These are phyloP conservation scores for Fonsecaea multimorphosa DNA, from an alignment of 2,329 filamentous ascomycete genomes.

Conservation along the genomic window DNA sequence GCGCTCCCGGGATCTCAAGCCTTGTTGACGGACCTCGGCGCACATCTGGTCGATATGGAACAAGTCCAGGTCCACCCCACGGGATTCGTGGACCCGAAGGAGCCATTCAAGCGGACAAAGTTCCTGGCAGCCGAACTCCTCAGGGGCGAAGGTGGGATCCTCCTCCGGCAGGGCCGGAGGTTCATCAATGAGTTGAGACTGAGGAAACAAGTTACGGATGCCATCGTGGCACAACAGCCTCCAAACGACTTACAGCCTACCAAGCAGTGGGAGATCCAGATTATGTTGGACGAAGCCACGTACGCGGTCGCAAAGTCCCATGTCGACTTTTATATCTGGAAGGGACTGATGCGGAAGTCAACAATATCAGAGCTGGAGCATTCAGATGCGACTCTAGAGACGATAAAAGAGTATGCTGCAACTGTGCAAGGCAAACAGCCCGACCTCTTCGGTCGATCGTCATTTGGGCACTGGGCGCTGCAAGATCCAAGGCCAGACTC, in stretches of 20 bases:
- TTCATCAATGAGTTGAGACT: slow-evolving; percentile 70
- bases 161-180: slow-evolving; percentile 57
- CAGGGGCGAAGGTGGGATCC: slow-evolving; percentile 66
- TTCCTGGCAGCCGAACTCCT: slow-evolving; percentile 69
- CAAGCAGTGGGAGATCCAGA: slow-evolving; percentile 64
- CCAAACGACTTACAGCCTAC: slow-evolving; percentile 41
- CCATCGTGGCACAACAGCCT: slow-evolving; percentile 50
- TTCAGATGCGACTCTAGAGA: slow-evolving; percentile 46
- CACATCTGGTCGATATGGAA: slow-evolving; percentile 54
- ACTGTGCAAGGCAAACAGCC: slow-evolving; percentile 48
- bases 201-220: slow-evolving; percentile 61
- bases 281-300: slow-evolving; percentile 66
- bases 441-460: slow-evolving; percentile 57
- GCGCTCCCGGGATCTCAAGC: slow-evolving; percentile 61
- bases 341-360: slow-evolving; percentile 64
- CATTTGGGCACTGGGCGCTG: slow-evolving; percentile 64
- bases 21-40: slow-evolving; percentile 50
- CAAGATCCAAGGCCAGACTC: slow-evolving; percentile 56
- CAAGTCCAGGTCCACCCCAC: slow-evolving; percentile 69
- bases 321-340: slow-evolving; percentile 68
- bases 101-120: slow-evolving; percentile 57
- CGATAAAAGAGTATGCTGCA: slow-evolving; percentile 59
- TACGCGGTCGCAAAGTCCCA: slow-evolving; percentile 61
- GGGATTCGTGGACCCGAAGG: slow-evolving; percentile 64
- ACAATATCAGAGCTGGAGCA: slow-evolving; percentile 58